These are phyloP conservation scores for Tillandsia leiboldiana DNA, from an alignment of 176 grass and related monocot species.

Conservation along the genomic window DNA sequence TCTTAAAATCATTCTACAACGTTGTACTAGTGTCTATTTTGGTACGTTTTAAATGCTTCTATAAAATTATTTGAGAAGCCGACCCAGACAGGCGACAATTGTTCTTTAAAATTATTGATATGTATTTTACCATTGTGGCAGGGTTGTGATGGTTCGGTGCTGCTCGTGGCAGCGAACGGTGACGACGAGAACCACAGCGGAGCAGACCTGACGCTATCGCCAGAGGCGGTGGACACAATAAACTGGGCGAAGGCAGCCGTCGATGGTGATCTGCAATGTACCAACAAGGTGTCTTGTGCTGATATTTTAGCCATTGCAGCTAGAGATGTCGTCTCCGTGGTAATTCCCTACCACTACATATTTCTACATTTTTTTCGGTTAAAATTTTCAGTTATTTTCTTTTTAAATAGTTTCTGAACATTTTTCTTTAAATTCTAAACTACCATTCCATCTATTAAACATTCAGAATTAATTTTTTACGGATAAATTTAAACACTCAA, in stretches of 20 bases:
- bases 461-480: too few species aligned
- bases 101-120: not conserved
- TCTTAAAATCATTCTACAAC: too few species aligned
- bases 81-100: too few species aligned
- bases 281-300: conserved; percentile 75
- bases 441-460: too few species aligned
- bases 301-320: conserved; percentile 89
- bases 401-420: not conserved
- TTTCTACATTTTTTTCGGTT: not conserved
- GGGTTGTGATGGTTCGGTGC: conserved; percentile 75
- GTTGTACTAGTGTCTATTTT: too few species aligned
- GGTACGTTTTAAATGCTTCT: too few species aligned
- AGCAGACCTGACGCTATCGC: conserved; percentile 67
- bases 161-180: conserved; percentile 49
- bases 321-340: conserved; percentile 73
- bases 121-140: not conserved
- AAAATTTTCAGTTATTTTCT: not conserved
- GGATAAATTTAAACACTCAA: too few species aligned
- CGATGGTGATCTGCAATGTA: conserved; percentile 52
- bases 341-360: not conserved
- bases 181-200: conserved; percentile 74
- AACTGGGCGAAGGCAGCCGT: conserved; percentile 71
- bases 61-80: too few species aligned
- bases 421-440: too few species aligned
- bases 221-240: conserved; percentile 61